Evolutionary conservation across 1,139 yeast species (phyloP), one percentile per base, ranked within the genome.

Genomic region (Saccharomyces pastorianus): DNA sequence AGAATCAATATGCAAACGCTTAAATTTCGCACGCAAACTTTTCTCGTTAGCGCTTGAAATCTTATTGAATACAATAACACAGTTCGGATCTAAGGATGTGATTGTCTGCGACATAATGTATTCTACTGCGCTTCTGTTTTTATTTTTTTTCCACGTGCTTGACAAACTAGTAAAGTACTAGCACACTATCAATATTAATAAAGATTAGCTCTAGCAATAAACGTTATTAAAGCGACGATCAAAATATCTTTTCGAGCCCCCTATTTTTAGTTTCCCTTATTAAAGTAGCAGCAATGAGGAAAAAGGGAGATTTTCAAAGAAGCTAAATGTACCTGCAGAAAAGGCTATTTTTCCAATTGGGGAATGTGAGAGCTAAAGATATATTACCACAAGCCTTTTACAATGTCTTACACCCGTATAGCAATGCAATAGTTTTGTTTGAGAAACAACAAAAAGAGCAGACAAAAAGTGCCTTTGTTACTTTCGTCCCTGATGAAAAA

Each of bases 1-100:
- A 1, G 44, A 38, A 38, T 38, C n/a, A 3, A 58, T 61, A 23
- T 58, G 51, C 26, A 63, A 42, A 2, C 67, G 67, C 29, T 41
- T 51, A 8, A 38, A n/a, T 26, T 48, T 44, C 7, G 6, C 25
- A 2, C n/a, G 42, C 25, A 23, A 25, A 23, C 38, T 27, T 42
- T 47, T 23, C 26, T 51, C 53, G 26, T 41, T 48, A 2, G 48
- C 48, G 25, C 31, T 26, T 29, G 41, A 42, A 11, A 44, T 47
- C 26, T 38, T 41, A 28, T 47, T 47, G 41, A 51, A 51, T 29
- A 46, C 50, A 38, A 51, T 38, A 8, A 51, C 53, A 29, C 47
- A 51, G 34, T 51, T 51, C 13, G 53, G 53, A 41, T 51, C 53
- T 6, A 51, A 25, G 3, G 44, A 17, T 38, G 44, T 38, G 11